Conservation (phyloP, 305 asterid genomes). For the Monarda citriodora region DNA sequence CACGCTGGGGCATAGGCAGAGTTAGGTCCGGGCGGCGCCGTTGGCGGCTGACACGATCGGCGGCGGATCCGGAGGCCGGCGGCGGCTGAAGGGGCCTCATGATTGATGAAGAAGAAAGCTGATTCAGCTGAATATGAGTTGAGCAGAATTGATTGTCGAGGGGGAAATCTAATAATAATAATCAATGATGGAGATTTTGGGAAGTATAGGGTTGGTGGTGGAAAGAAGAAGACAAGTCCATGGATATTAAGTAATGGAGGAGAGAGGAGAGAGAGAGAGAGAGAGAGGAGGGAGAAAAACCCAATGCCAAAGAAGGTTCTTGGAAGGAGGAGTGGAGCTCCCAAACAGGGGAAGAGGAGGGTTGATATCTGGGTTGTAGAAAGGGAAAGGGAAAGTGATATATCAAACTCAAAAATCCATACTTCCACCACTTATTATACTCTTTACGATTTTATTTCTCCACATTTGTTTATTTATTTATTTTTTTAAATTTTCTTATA, state of each 20-base stretch:
- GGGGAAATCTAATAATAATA: slow-evolving; percentile 15
- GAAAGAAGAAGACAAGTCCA: slow-evolving; percentile 11
- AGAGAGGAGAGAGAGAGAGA: neutral
- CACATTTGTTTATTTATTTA: too few species aligned
- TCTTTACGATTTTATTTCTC: too few species aligned
- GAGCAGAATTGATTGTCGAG: neutral
- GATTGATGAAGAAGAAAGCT: slow-evolving; percentile 18
- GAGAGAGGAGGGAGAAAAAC: neutral
- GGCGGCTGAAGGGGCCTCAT: slow-evolving; percentile 70
- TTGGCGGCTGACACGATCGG: slow-evolving; percentile 34
- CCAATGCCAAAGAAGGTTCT: slow-evolving; percentile 25
- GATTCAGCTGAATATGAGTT: neutral
- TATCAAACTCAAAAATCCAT: neutral
- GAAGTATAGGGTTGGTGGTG: slow-evolving; percentile 14
- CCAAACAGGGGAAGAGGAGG: slow-evolving; percentile 1
- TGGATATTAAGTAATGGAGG: slow-evolving; percentile 22
- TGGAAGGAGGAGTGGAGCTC: slow-evolving; percentile 20
- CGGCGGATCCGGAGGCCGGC: slow-evolving; percentile 31
- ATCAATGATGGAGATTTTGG: slow-evolving; percentile 17
- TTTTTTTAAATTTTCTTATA: too few species aligned
- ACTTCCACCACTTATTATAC: too few species aligned
- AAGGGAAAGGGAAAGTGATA: slow-evolving; percentile 8
- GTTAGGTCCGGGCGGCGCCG: slow-evolving; percentile 75
- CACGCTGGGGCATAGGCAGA: slow-evolving; percentile 76
- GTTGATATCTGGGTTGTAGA: slow-evolving; percentile 18